These are phyloP conservation scores for Helianthus annuus DNA, from an alignment of 129 eudicot genomes.

Conservation along the genomic window HanXRQr2.0-SUNRISE NC_035449.2:37323737-37324236, in stretches of 20 bases:
- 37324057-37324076: constrained; percentile 87
- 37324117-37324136: constrained; percentile 82
- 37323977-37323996: constrained; percentile 82
- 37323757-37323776: constrained; percentile 39
- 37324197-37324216: constrained; percentile 75
- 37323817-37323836: constrained; percentile 40
- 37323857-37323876: constrained; percentile 30
- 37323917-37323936: constrained; percentile 50
- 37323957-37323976: constrained; percentile 59
- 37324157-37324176: constrained; percentile 78
- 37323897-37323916: constrained; percentile 87
- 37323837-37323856: constrained; percentile 47
- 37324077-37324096: constrained; percentile 76
- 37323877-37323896: constrained; percentile 45
- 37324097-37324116: constrained; percentile 68
- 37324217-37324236: not conserved
- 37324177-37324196: constrained; percentile 63
- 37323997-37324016: constrained; percentile 78
- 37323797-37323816: not conserved
- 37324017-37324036: constrained; percentile 93
- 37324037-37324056: constrained; percentile 81
- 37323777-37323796: constrained; percentile 2
- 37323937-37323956: constrained; percentile 42
- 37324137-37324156: constrained; percentile 98
- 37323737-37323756: constrained; percentile 50